Conservation (phyloP, 2,329 filamentous ascomycete genomes). For the Pseudogymnoascus sp. region DNA sequence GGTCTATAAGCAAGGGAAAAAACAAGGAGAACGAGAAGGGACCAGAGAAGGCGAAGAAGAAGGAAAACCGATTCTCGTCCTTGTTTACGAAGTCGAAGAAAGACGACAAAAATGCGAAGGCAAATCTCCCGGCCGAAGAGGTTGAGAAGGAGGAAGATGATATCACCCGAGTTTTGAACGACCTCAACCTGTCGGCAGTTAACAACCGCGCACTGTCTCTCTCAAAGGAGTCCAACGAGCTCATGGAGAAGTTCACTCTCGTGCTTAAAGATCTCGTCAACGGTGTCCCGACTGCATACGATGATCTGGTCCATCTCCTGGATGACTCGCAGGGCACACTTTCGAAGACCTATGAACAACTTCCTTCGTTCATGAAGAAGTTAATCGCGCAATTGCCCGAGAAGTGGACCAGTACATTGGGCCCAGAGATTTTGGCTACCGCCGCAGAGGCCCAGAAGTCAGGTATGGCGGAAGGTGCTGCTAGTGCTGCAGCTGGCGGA, state of each 20-base stretch:
- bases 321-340: conserved; percentile 54
- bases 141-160: conserved; percentile 53
- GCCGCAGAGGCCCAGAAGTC: conserved; percentile 58
- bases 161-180: conserved; percentile 69
- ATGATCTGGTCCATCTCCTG: conserved; percentile 63
- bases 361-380: conserved; percentile 75
- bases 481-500: conserved; percentile 13
- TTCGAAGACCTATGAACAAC: conserved; percentile 50
- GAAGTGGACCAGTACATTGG: conserved; percentile 67
- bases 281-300: conserved; percentile 86
- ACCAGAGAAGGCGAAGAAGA: conserved; percentile 26
- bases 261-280: conserved; percentile 88
- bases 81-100: conserved; percentile 32
- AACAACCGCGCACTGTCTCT: conserved; percentile 83
- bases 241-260: conserved; percentile 76
- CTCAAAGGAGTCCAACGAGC: conserved; percentile 72
- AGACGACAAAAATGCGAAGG: conserved; percentile 32
- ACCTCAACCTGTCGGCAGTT: conserved; percentile 71
- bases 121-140: conserved; percentile 31
- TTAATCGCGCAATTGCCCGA: conserved; percentile 76
- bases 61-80: conserved; percentile 32
- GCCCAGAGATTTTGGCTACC: conserved; percentile 72
- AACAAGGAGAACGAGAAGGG: conserved; percentile 27
- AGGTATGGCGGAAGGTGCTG: conserved; percentile 28
- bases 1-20: conserved; percentile 21